These are phyloP conservation scores for Ceratocystis destructans DNA, from an alignment of 2,329 filamentous ascomycete genomes.

Conservation along the genomic window DNA sequence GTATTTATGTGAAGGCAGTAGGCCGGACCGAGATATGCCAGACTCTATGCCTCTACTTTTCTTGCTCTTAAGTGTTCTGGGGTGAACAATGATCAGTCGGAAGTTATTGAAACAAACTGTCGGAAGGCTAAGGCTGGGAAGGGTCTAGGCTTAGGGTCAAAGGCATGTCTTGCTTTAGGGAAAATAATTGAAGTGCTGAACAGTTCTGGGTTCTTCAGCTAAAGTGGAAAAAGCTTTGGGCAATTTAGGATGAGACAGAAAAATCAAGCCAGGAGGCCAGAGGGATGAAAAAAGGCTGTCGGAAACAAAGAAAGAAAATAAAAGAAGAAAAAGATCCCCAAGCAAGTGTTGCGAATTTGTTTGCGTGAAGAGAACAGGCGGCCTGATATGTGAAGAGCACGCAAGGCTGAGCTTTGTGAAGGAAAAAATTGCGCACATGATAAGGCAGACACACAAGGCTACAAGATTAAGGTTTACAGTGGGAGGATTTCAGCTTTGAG, in stretches of 20 bases:
- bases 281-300: no score
- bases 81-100: background rate
- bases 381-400: background rate
- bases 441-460: background rate
- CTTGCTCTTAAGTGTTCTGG: background rate
- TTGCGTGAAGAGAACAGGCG: background rate
- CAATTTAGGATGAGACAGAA: background rate
- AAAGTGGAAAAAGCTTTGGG: background rate
- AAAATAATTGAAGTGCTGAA: background rate
- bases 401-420: background rate
- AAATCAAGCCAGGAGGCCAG: background rate
- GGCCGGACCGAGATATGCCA: background rate
- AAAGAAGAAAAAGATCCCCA: background rate
- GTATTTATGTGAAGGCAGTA: background rate
- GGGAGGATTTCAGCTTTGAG: background rate
- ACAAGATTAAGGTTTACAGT: background rate
- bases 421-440: background rate
- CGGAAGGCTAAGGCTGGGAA: background rate
- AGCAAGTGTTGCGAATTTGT: no score
- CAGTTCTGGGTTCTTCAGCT: background rate
- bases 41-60: background rate
- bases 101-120: background rate
- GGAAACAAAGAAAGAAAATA: background rate
- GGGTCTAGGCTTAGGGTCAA: slow-evolving; percentile 14
- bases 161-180: background rate